Base-by-base conservation (phyloP, 108 stramenopile species). In the Cyclotella sp. region DNA sequence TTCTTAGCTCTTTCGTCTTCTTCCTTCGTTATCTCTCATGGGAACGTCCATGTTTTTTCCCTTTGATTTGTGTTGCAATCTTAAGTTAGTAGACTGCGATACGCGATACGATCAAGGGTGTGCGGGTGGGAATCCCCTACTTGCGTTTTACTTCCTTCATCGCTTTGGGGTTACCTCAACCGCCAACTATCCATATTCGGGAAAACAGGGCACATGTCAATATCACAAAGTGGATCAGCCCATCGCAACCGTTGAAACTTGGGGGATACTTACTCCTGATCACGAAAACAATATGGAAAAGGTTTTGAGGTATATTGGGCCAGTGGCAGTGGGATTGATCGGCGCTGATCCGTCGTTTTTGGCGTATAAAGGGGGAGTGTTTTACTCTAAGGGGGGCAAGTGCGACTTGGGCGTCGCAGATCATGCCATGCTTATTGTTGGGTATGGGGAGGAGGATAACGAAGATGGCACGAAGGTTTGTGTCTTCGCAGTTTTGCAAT, bases 51-150 rank as follows among this genome's bases (percentile, higher is more conserved):
- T 34, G 6, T 34, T 34, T 34, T 34, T 34, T n/a, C n/a, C 34
- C 34, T 34, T 5, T 6, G 34, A 34, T 34, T 6, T 34, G 34
- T 34, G 34, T 34, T 34, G 4, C 34, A 34, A 34, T 34, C 34
- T 34, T 34, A 34, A 34, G 34, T 82, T 98, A 40, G 74, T 98
- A n/a, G 91, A 93, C 72, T 98, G 97, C 85, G 95, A 96, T 78
- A 86, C 78, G 0, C 49, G 67, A 19, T 82, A 74, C 44, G 90
- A 98, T 85, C 84, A 89, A 73, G 97, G 96, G 71, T 98, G 97
- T 85, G 89, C 90, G 63, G 97, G 97, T 43, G 97, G 97, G 1
- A 93, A 94, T 78, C 95, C 95, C 34, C 77, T 94, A 29, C 71
- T 94, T 54, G 93, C 97, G 14, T 96, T 93, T 81, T 86, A 84